Evolutionary conservation across 1,139 yeast genomes (phyloP), one percentile per base, ranked within the genome.

Genomic region (Geotrichum cucujoidarum): DNA sequence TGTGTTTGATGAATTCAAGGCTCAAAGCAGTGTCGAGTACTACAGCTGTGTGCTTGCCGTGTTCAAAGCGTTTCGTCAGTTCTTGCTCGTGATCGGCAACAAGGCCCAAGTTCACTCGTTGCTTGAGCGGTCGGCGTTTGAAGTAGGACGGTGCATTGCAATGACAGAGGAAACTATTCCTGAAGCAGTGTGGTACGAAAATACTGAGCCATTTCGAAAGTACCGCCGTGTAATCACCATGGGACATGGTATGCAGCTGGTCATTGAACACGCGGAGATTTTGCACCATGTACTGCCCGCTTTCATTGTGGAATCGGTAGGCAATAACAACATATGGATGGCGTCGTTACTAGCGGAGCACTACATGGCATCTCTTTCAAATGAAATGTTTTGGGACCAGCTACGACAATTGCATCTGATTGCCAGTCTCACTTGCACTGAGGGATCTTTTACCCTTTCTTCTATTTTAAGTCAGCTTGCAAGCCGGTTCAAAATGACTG

Each of bases 101-200:
- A n/a, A 22, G 13, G 21, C 25, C 8, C 27, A 21, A 21, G 24
- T 39, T 25, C 16, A 4, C 21, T 38, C 47, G 8, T 29, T 47
- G 34, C 27, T 32, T n/a, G 30, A 20, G 22, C 33, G 36, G 13
- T 31, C 47, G 3, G 36, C 47, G 1, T 39, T 47, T 27, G 43
- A 43, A 18, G 37, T 47, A 17, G 50, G 50, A 14, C 36, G 50
- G 18, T 38, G 41, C 24, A 39, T 47, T 11, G 43, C 44, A 3
- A 16, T 40, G 20, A 30, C 37, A 1, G 33, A 31, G 16, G 36
- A 36, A 14, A 35, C 14, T 13, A 40, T 40, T 10, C 37, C 35
- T 11, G 40, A 37, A 27, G 46, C 33, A 2, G 45, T 29, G 11
- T 47, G 50, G 50, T 47, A 47, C 20, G 30, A 38, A 32, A 27